Evolutionary conservation across 2,329 filamentous ascomycete species (phyloP).

Genomic region (Colletotrichum theobromicola): DNA sequence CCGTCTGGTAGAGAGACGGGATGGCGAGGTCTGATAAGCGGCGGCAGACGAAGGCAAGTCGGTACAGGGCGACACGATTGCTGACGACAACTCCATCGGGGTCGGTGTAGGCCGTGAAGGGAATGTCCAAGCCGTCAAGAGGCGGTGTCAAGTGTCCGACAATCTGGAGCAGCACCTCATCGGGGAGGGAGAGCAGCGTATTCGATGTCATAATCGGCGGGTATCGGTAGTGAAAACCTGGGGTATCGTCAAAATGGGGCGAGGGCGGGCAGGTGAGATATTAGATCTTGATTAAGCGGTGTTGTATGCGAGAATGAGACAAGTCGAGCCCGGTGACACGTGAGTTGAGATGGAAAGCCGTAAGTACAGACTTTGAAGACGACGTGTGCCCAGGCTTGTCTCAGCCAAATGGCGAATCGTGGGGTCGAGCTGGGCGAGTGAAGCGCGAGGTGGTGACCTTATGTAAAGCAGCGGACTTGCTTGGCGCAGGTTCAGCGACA

Average conservation of each 20-base stretch:
- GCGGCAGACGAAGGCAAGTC: slow-evolving; percentile 15
- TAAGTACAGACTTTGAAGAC: not conserved
- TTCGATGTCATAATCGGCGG: not conserved
- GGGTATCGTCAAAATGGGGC: not conserved
- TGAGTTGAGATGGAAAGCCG: not conserved
- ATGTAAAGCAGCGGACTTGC: not conserved
- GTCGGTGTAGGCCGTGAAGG: slow-evolving; percentile 16
- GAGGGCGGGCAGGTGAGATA: not conserved
- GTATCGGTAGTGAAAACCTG: not conserved
- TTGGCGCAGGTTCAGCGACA: not conserved
- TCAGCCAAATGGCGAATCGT: not conserved
- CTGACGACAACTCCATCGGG: slow-evolving; percentile 19
- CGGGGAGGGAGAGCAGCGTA: slow-evolving; percentile 12
- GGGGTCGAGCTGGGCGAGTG: not conserved
- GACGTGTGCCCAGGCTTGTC: slow-evolving; percentile 1
- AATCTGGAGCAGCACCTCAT: slow-evolving; percentile 17
- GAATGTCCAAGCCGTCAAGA: slow-evolving; percentile 18
- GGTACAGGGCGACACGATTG: slow-evolving; percentile 13
- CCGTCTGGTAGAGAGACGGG: slow-evolving; percentile 11
- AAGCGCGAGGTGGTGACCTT: not conserved
- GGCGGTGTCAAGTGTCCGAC: slow-evolving; percentile 19
- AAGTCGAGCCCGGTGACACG: not conserved
- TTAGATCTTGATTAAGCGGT: slow-evolving; percentile 12
- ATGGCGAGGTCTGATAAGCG: slow-evolving; percentile 15
- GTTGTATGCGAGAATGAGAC: not conserved